These are phyloP conservation scores for Cymodocea nodosa DNA, from an alignment of 116 monocot genomes.

Conservation along the genomic window DNA sequence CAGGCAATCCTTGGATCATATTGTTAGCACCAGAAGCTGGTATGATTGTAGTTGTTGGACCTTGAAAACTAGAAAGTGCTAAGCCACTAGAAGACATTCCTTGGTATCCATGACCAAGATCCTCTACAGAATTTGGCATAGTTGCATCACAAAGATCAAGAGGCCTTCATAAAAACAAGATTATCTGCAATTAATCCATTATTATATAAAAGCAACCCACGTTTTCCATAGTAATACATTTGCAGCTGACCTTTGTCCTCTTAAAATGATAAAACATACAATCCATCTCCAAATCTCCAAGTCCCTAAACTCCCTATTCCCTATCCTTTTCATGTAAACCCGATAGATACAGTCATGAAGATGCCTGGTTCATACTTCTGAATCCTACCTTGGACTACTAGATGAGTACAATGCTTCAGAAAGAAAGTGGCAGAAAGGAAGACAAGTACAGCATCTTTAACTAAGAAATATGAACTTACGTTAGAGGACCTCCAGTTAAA, in stretches of 20 bases:
- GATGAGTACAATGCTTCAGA: too few species aligned
- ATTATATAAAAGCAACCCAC: not conserved
- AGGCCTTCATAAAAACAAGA: constrained; percentile 36
- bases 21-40: constrained; percentile 39
- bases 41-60: constrained; percentile 37
- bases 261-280: not conserved
- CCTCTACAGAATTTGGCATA: constrained; percentile 33
- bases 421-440: constrained; percentile 2
- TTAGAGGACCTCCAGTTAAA: constrained; percentile 42
- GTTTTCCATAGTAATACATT: not conserved
- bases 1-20: constrained; percentile 50
- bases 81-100: constrained; percentile 44
- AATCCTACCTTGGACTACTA: not conserved
- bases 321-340: not conserved
- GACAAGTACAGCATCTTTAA: not conserved
- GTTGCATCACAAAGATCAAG: constrained; percentile 79
- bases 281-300: not conserved
- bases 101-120: constrained; percentile 34
- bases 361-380: not conserved
- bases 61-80: constrained; percentile 41
- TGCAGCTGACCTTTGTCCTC: not conserved
- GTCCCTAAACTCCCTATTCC: not conserved
- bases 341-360: not conserved
- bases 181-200: not conserved
- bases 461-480: constrained; percentile 32